Base-by-base conservation (phyloP, 495 filamentous ascomycete genomes). In the Lasiosphaeris hirsuta region DNA sequence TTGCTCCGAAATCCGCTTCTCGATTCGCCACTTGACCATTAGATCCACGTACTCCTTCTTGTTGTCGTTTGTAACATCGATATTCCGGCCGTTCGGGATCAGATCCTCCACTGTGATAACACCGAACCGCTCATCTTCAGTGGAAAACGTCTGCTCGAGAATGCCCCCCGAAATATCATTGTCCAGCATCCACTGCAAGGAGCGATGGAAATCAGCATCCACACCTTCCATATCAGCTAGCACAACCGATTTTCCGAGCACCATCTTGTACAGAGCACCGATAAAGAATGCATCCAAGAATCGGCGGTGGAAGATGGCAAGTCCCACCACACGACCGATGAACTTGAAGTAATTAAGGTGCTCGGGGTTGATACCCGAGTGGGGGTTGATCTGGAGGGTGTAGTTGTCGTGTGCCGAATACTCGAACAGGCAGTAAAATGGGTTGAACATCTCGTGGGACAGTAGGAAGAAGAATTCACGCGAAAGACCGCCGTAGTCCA, bases 391-490 rank as follows among this genome's bases (percentile, higher is more conserved):
- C 76, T 99, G 94, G 56, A 99, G 86, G 53, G 94, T 99, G 78
- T 99, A 99, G 78, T 99, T 99, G 84, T 99, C 94, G 78, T 99
- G 94, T 33, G 94, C 94, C 59, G 94, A 97, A 72, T 99, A 99
- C 77, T 99, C 94, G 78, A 99, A 99, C 44, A 99, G 81, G 75
- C 94, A 99, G 78, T 99, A 99, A 77, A 99, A 99, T 52, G 94
- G 94, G 73, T 99, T 99, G 76, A 99, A 99, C 94, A 99, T 99
- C 79, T 99, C 94, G 75, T 99, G 94, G n/a, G 94, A 97, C 40
- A 99, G 84, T 55, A 99, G 81, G 86, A 97, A 99, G 83, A 99
- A 99, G 79, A 97, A 99, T 75, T 99, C 94, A 82, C 94, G 88
- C 17, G 94, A 99, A 41, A 99, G 84, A 80, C 94, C 94, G 72